Evolutionary conservation across 2,329 filamentous ascomycete genomes (phyloP), one percentile per base, ranked within the genome.

Genomic region (Ophiocordyceps camponoti-saundersi): DNA sequence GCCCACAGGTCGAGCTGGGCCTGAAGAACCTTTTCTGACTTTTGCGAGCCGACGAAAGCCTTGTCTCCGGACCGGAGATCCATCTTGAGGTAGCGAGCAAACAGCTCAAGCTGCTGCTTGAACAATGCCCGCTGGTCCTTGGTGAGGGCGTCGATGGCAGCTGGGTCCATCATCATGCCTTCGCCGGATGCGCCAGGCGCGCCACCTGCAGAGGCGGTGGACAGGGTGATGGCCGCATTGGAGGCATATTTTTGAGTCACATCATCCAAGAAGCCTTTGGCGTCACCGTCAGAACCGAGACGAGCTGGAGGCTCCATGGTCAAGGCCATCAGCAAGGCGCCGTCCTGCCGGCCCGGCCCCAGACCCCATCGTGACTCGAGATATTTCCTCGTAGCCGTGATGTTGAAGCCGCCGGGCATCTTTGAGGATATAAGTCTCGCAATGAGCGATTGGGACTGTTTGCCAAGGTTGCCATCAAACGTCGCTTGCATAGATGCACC

Each of bases 81-180:
- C 71, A 96, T 84, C 72, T 98, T 96, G 54, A 98, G 76, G 64
- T 98, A 98, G 56, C 90, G 79, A 6, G 92, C 92, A 55, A 94
- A 85, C 20, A 95, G 74, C 70, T 98, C 92, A 23, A 98, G 77
- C 63, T 98, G 92, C 62, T 98, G 90, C 75, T 96, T 96, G 80
- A 96, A 96, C 1, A 98, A 74, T 23, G 87, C 84, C 52, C 84
- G 80, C 66, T 98, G 92, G 60, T 96, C 92, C 65, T 96, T 96
- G 59, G 92, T 98, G 47, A 98, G 74, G 15, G 92, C 92, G 62
- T 98, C 92, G 53, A 98, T 82, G 46, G 92, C 92, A 39, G 90
- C 92, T 10, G 92, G 92, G 59, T 98, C 92, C 89, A 98, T 96
- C 86, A 98, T 95, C 92, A 98, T 96, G 61, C 89, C 90, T 53